Conservation (phyloP, 306 rosid species). For the Begonia peltatifolia region DNA sequence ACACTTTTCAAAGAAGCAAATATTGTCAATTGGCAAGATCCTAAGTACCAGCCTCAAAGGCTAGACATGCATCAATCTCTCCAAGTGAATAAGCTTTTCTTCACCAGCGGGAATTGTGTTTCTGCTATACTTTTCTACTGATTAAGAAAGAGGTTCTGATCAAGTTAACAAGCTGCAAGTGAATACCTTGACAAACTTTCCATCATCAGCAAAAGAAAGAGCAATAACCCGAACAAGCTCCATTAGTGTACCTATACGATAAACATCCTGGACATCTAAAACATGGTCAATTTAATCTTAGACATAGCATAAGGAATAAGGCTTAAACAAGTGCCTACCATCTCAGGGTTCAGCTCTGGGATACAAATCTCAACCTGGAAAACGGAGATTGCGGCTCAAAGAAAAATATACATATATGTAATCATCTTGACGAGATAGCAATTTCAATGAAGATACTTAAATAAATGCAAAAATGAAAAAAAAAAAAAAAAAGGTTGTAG, state of each 20-base stretch:
- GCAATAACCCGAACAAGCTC: conserved; percentile 79
- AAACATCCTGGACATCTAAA: conserved; percentile 66
- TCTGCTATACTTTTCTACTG: too few relatives aligned
- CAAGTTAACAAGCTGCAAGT: conserved; percentile 12
- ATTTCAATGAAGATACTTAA: background rate
- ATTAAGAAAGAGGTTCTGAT: background rate
- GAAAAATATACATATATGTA: conserved; percentile 4
- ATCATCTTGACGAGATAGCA: conserved; percentile 6
- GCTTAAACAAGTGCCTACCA: conserved; percentile 26
- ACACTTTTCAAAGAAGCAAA: too few relatives aligned
- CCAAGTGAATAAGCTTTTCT: too few relatives aligned
- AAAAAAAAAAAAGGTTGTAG: too few relatives aligned
- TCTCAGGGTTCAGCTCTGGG: conserved; percentile 91
- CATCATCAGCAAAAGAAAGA: conserved; percentile 91
- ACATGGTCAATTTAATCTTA: conserved; percentile 20
- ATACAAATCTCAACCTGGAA: conserved; percentile 84
- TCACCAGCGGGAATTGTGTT: too few relatives aligned
- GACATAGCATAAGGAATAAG: background rate
- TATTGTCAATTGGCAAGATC: too few relatives aligned
- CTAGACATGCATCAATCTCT: too few relatives aligned
- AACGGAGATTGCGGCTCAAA: conserved; percentile 14
- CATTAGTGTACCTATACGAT: conserved; percentile 89
- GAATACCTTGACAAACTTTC: conserved; percentile 76
- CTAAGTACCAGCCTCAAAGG: too few relatives aligned
- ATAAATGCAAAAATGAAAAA: too few relatives aligned